These are phyloP conservation scores for Pneumocystis canis DNA, from an alignment of 1,139 yeast species.

Conservation along the genomic window DNA sequence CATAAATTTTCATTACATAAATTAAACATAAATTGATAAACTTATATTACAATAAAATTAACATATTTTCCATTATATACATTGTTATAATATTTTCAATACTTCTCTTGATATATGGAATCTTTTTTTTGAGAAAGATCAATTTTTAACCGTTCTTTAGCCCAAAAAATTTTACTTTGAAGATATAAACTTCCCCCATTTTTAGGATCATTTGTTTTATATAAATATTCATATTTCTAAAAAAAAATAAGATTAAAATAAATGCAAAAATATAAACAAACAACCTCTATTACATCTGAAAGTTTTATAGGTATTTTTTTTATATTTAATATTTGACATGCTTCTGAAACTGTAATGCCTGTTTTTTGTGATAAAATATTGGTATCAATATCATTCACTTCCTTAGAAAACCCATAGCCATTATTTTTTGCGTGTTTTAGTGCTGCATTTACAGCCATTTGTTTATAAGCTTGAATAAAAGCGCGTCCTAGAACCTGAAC, in stretches of 20 bases:
- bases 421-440: constrained; percentile 25
- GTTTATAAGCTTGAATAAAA: constrained; percentile 90
- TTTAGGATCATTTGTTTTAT: constrained; percentile 78
- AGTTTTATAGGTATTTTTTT: constrained; percentile 38
- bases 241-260: not conserved
- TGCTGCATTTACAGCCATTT: constrained; percentile 67
- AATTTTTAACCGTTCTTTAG: constrained; percentile 48
- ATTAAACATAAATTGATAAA: not conserved
- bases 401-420: constrained; percentile 31
- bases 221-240: constrained; percentile 59
- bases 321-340: constrained; percentile 76
- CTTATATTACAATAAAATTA: not conserved
- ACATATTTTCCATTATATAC: not conserved
- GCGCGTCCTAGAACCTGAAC: constrained; percentile 94
- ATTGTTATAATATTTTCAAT: not conserved
- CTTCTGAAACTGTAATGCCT: constrained; percentile 59
- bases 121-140: constrained; percentile 27
- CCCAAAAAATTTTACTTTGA: constrained; percentile 81
- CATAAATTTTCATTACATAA: not conserved
- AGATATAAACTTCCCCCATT: constrained; percentile 87
- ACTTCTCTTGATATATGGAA: not conserved
- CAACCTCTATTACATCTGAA: constrained; percentile 44
- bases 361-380: constrained; percentile 12
- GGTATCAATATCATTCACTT: not conserved
- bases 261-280: not conserved